These are phyloP conservation scores for Phytophthora pini DNA, from an alignment of 352 stramenopile species.

Conservation along the genomic window DNA sequence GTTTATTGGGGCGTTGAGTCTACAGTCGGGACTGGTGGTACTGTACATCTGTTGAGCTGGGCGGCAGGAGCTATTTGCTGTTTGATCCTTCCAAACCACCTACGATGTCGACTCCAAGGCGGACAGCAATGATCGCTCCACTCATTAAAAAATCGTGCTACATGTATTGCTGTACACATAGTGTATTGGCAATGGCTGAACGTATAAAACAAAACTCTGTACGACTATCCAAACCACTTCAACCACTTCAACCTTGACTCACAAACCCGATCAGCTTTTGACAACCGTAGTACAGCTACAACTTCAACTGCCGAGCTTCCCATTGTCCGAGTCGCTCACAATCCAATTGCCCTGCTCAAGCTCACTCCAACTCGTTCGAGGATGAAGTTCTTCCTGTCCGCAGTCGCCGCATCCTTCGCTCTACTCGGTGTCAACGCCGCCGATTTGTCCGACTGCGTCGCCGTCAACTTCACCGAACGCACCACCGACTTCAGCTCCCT, in stretches of 20 bases:
- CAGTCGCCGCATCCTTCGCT: background rate
- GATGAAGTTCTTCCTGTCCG: slow-evolving; percentile 30
- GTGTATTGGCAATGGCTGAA: background rate
- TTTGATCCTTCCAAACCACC: background rate
- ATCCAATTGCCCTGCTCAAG: slow-evolving; percentile 14
- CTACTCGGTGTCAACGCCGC: slow-evolving; percentile 16
- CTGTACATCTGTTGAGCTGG: background rate
- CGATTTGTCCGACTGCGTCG: slow-evolving; percentile 27
- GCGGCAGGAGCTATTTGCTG: background rate
- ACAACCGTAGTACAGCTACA: slow-evolving; percentile 13
- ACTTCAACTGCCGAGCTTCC: slow-evolving; percentile 15
- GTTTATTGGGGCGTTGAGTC: slow-evolving; percentile 3
- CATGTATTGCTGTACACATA: too few species aligned
- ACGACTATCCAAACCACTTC: slow-evolving; percentile 12
- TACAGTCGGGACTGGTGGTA: background rate
- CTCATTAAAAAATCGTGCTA: too few species aligned
- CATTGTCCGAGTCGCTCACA: slow-evolving; percentile 7
- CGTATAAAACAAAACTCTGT: background rate
- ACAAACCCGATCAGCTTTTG: slow-evolving; percentile 16
- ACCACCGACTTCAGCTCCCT: slow-evolving; percentile 35
- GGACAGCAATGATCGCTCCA: background rate
- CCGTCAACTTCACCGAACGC: slow-evolving; percentile 37
- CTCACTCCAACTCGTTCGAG: background rate
- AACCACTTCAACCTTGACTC: slow-evolving; percentile 13
- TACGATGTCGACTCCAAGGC: too few species aligned